phyloP scores from a whole-genome alignment of 768 basidiomycete species.

The Lactarius quietus region DNA sequence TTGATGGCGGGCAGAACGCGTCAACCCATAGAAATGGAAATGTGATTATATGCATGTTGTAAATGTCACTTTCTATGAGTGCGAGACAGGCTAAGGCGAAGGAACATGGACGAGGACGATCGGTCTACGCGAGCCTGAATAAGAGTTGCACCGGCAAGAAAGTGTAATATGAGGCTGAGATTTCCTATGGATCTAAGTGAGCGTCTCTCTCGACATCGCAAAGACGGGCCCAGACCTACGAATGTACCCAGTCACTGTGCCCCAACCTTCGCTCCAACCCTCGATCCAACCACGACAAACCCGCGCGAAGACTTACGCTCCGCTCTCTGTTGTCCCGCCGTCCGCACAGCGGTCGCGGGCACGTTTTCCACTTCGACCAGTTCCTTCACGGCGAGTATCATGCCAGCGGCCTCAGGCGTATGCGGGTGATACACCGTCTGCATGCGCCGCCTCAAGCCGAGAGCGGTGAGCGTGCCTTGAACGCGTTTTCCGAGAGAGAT shows the following conservation, averaged over 20 bases:
- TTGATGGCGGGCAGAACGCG: no score
- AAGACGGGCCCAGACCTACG: background rate
- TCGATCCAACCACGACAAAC: conserved; percentile 51
- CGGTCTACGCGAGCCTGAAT: no score
- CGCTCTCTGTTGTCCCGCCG: conserved; percentile 61
- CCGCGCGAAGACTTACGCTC: conserved; percentile 67
- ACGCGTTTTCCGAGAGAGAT: conserved; percentile 74
- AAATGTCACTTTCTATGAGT: background rate
- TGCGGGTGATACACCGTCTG: conserved; percentile 83
- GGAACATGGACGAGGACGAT: no score
- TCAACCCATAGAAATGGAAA: no score
- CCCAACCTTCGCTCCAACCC: conserved; percentile 10
- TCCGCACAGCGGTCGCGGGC: conserved; percentile 58
- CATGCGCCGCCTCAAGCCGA: conserved; percentile 79
- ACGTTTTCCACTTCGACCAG: conserved; percentile 88
- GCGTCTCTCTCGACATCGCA: no score
- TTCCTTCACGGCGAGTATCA: conserved; percentile 87
- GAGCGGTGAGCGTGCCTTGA: conserved; percentile 70
- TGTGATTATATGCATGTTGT: background rate
- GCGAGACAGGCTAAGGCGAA: no score
- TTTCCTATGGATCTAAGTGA: no score
- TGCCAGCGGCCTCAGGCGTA: conserved; percentile 72
- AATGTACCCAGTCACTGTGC: background rate
- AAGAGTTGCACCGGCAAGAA: no score
- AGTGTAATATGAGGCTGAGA: no score